Evolutionary conservation across 257 asterid species (phyloP), one percentile per base, ranked within the genome.

Genomic region (Jacaranda mimosifolia): DNA sequence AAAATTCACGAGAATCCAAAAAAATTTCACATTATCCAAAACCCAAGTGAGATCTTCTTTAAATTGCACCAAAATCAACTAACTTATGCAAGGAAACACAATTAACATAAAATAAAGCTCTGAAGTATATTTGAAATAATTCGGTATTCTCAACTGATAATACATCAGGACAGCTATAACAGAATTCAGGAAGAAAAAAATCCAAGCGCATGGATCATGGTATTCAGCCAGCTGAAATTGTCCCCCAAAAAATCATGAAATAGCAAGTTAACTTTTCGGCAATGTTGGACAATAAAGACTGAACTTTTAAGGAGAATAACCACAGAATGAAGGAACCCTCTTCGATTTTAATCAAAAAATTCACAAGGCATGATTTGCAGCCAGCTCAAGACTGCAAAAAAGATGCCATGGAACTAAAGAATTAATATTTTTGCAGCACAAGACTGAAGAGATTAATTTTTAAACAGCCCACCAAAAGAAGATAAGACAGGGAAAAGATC

Each of bases 321-420:
- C 39, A 49, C 42, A 7, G n/a, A 9, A 66, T 4, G 7, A 9
- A 26, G 1, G 38, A n/a, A 84, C 90, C 92, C 84, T 87, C 92
- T 87, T 85, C 63, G 38, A 57, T 2, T 3, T 9, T 15, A 53
- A 9, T 53, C 59, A 53, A 53, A 7, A 57, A 63, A 13, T 26
- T 26, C 32, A 26, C 32, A 26, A 26, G 10, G 53, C 7, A 65
- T 15, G 9, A 36, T 14, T 38, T 63, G 68, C 68, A 36, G 46
- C 52, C 53, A n/a, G 35, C 26, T 39, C 46, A 65, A 42, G 10
- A 60, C 7, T 56, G 35, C 18, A 4, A 35, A 60, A 21, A 6
- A 21, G 35, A 57, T 18, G 5, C 8, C 9, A 53, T 57, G 63
- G 11, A 19, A 46, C 36, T 14, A 2, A 15, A 15, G 4, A 5